Evolutionary conservation across 1,284 basidiomycete species (phyloP), one percentile per base, ranked within the genome.

Genomic region (Heterobasidion parviporum): DNA sequence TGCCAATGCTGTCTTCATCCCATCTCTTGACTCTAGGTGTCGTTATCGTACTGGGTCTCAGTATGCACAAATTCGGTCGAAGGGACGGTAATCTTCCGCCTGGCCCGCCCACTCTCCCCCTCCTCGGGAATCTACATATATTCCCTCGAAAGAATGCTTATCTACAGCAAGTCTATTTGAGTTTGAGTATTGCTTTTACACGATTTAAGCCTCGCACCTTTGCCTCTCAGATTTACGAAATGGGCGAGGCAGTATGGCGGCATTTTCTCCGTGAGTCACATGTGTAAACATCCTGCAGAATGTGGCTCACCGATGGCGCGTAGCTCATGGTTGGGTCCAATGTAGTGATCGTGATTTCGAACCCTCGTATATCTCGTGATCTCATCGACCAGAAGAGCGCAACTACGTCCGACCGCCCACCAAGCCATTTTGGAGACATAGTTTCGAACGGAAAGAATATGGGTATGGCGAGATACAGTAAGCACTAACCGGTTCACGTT

Each of bases 71-170:
- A 26, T 3, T 52, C 6, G 50, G 50, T 12, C 26, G n/a, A 33
- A 56, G 69, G 53, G 63, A 65, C 26, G 41, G 54, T 18, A 56
- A 58, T n/a, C 64, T 71, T 20, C 70, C 70, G 16, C 68, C 68
- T n/a, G 70, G 69, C 1, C 70, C 70, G 1, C 68, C 68, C 2
- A 70, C 69, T 9, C 35, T 59, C 7, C 68, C 68, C 1, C 20
- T 71, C n/a, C 57, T 72, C 9, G 70, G 70, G 10, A 71, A 72
- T 54, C 32, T 68, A 8, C 61, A 61, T 36, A 51, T 62, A 14
- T 67, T 70, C 52, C 69, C 70, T 6, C 65, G 57, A 26, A 56
- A 58, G 38, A 58, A 61, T 34, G 56, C 64, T n/a, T 61, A 67
- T 54, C 44, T 63, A 7, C 57, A 62, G 61, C 67, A 44, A 38